Conservation (phyloP, 495 filamentous ascomycete species). For the Neurospora terricola region DNA sequence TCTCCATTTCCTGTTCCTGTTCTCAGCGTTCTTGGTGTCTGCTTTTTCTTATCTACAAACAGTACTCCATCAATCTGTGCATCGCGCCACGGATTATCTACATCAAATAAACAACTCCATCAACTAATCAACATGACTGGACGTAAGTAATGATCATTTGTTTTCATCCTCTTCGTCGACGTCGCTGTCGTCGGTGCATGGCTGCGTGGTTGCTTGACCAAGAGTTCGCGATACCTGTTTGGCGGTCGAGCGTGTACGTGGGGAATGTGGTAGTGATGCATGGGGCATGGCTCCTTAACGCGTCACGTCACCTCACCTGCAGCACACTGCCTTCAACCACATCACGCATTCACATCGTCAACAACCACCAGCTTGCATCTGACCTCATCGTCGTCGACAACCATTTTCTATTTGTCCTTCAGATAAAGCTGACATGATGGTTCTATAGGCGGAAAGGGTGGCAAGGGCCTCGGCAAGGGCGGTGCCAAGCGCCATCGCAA, state of each 20-base stretch:
- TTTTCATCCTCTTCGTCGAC: constrained; percentile 7
- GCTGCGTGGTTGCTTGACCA: constrained; percentile 5
- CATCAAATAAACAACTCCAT: constrained; percentile 24
- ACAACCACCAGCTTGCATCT: not conserved
- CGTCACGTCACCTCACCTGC: constrained; percentile 9
- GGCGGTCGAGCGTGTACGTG: constrained; percentile 13
- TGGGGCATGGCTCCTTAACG: constrained; percentile 12
- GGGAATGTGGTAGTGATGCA: constrained; percentile 10
- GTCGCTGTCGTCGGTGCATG: constrained; percentile 8
- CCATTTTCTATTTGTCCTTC: not conserved
- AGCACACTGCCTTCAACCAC: not conserved
- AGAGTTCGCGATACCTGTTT: constrained; percentile 18
- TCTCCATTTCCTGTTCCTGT: not conserved
- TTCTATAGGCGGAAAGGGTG: constrained; percentile 63
- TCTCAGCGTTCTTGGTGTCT: not conserved
- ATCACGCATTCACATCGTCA: not conserved
- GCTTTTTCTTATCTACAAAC: constrained; percentile 6
- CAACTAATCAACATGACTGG: constrained; percentile 71
- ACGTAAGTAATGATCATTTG: constrained; percentile 58
- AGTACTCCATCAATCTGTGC: constrained; percentile 17
- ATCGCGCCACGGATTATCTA: constrained; percentile 11
- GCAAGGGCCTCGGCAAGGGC: constrained; percentile 84
- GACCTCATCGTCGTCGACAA: constrained; percentile 1
- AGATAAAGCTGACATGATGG: constrained; percentile 13
- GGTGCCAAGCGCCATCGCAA: constrained; percentile 94